Conservation (phyloP, 306 rosid genomes). For the Trifolium pratense region DNA sequence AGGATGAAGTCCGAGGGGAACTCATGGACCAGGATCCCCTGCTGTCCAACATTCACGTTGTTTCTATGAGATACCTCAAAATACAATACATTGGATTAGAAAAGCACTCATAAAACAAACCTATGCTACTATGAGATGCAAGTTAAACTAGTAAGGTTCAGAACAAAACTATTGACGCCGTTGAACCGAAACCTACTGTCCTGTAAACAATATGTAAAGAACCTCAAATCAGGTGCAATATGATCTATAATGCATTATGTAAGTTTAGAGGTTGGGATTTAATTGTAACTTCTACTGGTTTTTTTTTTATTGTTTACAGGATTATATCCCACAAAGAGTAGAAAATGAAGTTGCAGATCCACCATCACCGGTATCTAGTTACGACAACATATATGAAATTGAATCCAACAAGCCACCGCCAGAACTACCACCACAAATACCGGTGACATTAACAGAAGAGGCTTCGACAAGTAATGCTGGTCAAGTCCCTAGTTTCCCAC, state of each 20-base stretch:
- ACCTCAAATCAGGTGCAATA: too few relatives aligned
- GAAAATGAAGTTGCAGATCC: conserved; percentile 58
- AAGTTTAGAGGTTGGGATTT: not conserved
- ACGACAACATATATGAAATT: conserved; percentile 61
- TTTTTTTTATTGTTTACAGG: conserved; percentile 53
- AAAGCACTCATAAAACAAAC: too few relatives aligned
- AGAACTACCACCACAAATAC: conserved; percentile 74
- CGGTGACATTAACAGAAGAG: conserved; percentile 43
- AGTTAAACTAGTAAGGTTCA: too few relatives aligned
- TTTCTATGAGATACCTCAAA: too few relatives aligned
- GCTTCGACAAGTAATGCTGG: conserved; percentile 42
- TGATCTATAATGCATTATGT: not conserved
- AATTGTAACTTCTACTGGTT: not conserved
- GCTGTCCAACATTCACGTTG: too few relatives aligned
- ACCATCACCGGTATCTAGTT: conserved; percentile 87
- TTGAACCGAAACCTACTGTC: too few relatives aligned
- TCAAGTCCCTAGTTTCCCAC: conserved; percentile 43
- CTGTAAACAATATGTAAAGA: too few relatives aligned
- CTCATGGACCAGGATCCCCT: too few relatives aligned
- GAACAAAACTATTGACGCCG: too few relatives aligned
- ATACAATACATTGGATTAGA: too few relatives aligned
- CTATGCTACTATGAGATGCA: too few relatives aligned
- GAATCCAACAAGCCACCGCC: conserved; percentile 81
- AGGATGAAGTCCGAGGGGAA: too few relatives aligned
- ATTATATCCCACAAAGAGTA: conserved; percentile 53